phyloP scores from a whole-genome alignment of 2,329 filamentous ascomycete genomes.

The Fusarium sublunatum region DNA sequence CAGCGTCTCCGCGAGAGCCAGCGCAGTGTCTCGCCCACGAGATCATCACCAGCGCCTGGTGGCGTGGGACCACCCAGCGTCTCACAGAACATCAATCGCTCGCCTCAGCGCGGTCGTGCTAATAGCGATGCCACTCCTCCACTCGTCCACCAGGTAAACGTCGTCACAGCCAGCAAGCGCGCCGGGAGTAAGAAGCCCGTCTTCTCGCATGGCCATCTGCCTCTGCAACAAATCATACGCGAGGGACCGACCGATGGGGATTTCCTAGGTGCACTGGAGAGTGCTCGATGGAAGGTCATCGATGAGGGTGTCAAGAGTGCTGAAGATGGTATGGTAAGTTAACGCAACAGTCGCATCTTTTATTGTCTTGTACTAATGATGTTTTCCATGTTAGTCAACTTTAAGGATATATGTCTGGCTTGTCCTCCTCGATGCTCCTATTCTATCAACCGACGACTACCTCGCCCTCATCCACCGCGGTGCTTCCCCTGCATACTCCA shows the following conservation, averaged over 20 bases:
- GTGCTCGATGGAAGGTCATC: constrained; percentile 77
- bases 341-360: background rate
- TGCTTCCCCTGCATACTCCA: constrained; percentile 92
- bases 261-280: constrained; percentile 73
- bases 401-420: constrained; percentile 97
- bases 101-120: constrained; percentile 70
- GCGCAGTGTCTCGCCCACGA: constrained; percentile 51
- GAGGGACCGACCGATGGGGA: constrained; percentile 83
- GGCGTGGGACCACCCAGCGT: constrained; percentile 14
- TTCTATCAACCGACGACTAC: constrained; percentile 88
- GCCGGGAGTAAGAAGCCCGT: constrained; percentile 57
- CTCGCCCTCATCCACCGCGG: constrained; percentile 91
- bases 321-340: constrained; percentile 80
- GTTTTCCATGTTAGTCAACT: constrained; percentile 72
- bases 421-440: constrained; percentile 87
- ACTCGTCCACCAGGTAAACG: constrained; percentile 53
- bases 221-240: constrained; percentile 79
- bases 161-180: constrained; percentile 52
- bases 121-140: constrained; percentile 75
- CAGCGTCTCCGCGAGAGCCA: constrained; percentile 65
- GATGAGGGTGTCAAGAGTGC: constrained; percentile 82
- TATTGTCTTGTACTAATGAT: constrained; percentile 5
- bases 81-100: constrained; percentile 49
- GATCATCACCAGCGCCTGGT: constrained; percentile 27
- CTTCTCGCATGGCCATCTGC: constrained; percentile 66